Conservation (phyloP, 345 rosid species). For the Salix exigua region DNA sequence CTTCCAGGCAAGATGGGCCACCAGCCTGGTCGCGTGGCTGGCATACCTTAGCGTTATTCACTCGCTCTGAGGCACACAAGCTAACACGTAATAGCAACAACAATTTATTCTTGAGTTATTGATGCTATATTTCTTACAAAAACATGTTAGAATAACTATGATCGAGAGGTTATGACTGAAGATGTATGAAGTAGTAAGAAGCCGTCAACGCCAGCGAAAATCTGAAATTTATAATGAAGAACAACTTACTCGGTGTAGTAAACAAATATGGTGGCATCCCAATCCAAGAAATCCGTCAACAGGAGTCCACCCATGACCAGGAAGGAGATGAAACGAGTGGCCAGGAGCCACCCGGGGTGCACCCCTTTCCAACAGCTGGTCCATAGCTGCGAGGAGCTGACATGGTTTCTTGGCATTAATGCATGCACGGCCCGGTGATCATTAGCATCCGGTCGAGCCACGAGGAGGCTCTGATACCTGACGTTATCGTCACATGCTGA, state of each 20-base stretch:
- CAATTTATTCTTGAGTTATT: no score
- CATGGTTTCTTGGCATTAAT: conserved; percentile 30
- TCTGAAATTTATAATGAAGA: not conserved
- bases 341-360: conserved; percentile 81
- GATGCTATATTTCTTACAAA: no score
- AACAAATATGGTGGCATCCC: conserved; percentile 50
- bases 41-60: no score
- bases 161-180: no score
- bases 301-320: conserved; percentile 53
- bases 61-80: no score
- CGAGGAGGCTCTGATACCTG: conserved; percentile 42
- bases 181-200: no score
- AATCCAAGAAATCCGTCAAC: conserved; percentile 51
- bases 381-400: conserved; percentile 59
- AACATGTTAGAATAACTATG: no score
- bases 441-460: conserved; percentile 29
- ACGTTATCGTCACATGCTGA: conserved; percentile 25
- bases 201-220: no score
- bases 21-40: no score
- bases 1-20: no score
- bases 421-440: conserved; percentile 10
- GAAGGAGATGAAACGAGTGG: conserved; percentile 62
- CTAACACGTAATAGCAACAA: no score
- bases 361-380: conserved; percentile 73
- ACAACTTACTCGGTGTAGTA: conserved; percentile 79